These are phyloP conservation scores for Corylus avellana DNA, from an alignment of 306 rosid genomes.

Conservation along the genomic window DNA sequence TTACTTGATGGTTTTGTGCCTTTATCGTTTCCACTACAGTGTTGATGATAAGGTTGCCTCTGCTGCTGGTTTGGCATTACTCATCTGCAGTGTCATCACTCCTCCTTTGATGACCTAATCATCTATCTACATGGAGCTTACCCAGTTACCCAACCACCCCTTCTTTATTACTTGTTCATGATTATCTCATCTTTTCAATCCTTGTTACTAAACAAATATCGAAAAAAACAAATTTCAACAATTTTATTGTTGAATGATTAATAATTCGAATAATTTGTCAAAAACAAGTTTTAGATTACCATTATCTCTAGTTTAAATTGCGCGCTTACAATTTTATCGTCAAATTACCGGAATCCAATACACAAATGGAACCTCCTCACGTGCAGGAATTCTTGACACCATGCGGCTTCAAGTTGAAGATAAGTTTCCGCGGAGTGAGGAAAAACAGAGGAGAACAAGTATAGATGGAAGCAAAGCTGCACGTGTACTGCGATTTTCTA, in stretches of 20 bases:
- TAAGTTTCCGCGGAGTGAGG: neutral
- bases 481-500: neutral
- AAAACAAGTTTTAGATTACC: too few species aligned
- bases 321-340: too few species aligned
- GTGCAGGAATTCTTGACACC: too few species aligned
- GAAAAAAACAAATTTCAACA: too few species aligned
- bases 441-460: too few species aligned
- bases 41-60: neutral
- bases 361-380: neutral
- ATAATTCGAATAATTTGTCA: too few species aligned
- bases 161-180: neutral
- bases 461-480: neutral
- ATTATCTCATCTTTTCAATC: neutral
- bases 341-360: too few species aligned
- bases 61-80: neutral
- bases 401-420: neutral
- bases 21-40: neutral
- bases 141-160: neutral
- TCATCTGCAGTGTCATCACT: neutral
- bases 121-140: too few species aligned
- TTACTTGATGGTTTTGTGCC: too few species aligned
- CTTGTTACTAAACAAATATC: neutral
- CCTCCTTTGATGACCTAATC: neutral
- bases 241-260: too few species aligned
- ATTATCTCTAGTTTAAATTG: too few species aligned